Evolutionary conservation across 306 rosid species (phyloP), one percentile per base, ranked within the genome.

Genomic region (Dryas alaskensis): DNA sequence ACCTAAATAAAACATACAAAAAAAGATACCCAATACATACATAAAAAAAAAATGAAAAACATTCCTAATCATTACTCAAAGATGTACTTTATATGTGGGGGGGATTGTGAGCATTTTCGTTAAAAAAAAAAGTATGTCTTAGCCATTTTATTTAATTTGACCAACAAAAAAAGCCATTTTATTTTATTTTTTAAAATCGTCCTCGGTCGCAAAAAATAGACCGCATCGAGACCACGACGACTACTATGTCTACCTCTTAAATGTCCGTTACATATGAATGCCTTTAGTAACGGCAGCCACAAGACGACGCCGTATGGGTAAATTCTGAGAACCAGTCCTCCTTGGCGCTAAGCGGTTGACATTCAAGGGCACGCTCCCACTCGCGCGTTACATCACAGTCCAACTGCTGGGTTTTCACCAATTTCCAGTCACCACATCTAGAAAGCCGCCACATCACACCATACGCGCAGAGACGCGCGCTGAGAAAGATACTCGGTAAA

Each of bases 241-340:
- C n/a, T 0, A 27, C 12, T 37, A 1, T 25, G 13, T 57, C 64
- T 27, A 4, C n/a, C 11, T 11, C 5, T 10, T 6, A 31, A 31
- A 1, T 12, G 10, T 2, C 44, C 65, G 65, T 60, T 5, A 6
- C 45, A 12, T 60, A 0, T 2, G 11, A 16, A 4, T 3, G 3
- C 19, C 7, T 58, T 47, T 43, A 45, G 68, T 52, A 72, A 40
- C 52, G 4, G 8, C 48, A n/a, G 12, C 4, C 9, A 43, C 25
- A 7, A 79, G 63, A 75, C 80, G 80, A 65, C 84, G 43, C 58
- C 73, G 73, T 43, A 10, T 27, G 31, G 10, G 1, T 10, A 8
- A 44, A 59, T 47, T n/a, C 45, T n/a, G 2, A 0, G 57, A 66
- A n/a, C 25, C 53, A 31, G 42, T 45, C 71, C 59, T 54, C 13